Evolutionary conservation across 768 basidiomycete genomes (phyloP).

Genomic region (Lactifluus hygrophoroides): DNA sequence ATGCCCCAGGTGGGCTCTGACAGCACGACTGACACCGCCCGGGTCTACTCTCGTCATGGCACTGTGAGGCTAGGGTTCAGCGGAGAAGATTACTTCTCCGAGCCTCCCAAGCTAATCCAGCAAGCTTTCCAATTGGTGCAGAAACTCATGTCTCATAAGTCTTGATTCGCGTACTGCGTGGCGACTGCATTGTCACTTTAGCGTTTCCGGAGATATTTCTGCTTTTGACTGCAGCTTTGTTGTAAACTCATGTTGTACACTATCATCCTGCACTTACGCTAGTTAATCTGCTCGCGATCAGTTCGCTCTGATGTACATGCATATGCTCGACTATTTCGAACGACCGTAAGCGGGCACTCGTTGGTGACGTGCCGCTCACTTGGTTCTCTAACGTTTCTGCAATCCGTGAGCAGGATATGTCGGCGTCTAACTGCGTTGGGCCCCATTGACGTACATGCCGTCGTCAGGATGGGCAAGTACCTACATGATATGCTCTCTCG

Average conservation of each 20-base stretch:
- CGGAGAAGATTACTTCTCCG: slow-evolving; percentile 11
- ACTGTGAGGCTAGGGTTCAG: slow-evolving; percentile 17
- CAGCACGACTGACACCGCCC: slow-evolving; percentile 6
- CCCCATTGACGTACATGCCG: no score
- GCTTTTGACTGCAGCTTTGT: no score
- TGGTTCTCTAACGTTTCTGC: no score
- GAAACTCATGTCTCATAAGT: not conserved
- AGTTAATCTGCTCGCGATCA: no score
- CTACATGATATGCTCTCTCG: no score
- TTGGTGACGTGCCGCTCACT: no score
- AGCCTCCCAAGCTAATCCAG: not conserved
- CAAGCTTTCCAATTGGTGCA: slow-evolving; percentile 9
- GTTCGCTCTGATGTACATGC: not conserved
- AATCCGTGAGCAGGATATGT: no score
- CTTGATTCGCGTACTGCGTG: not conserved
- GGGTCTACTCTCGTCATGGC: slow-evolving; percentile 11
- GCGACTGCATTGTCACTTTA: not conserved
- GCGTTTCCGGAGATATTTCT: not conserved
- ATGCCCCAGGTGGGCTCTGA: slow-evolving; percentile 1
- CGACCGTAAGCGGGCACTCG: no score
- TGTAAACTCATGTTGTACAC: not conserved
- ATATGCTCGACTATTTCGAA: not conserved
- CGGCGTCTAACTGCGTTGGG: no score
- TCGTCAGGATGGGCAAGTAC: no score
- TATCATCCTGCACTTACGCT: not conserved